Percentiles rank a stretch among this genome's conserved stretches.
Conservation (phyloP, 305 asterid species). For the Plantago coronopus region DNA sequence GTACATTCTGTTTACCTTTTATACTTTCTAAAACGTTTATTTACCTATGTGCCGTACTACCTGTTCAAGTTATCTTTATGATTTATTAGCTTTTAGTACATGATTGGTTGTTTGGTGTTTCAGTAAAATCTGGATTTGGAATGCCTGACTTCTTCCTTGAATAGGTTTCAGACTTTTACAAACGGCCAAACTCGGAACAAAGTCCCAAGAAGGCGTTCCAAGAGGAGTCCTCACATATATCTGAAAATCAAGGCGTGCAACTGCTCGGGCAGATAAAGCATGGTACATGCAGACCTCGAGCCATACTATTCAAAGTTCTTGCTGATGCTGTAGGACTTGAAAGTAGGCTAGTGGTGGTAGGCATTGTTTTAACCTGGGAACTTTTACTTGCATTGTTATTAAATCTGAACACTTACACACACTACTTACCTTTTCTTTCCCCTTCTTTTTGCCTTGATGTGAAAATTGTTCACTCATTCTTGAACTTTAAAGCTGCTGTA, state of each 20-base stretch:
- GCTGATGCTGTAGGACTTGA: conserved; percentile 98
- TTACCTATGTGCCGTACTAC: conserved; percentile 2
- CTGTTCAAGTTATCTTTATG: background rate
- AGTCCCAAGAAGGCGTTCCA: conserved; percentile 65
- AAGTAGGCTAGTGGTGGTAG: conserved; percentile 85
- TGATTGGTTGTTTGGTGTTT: conserved; percentile 20
- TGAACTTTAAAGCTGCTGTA: conserved; percentile 8
- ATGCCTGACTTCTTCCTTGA: conserved; percentile 27
- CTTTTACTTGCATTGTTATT: conserved; percentile 11
- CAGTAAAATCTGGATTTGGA: conserved; percentile 13
- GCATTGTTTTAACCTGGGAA: conserved; percentile 24
- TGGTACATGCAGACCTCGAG: conserved; percentile 92
- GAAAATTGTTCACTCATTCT: conserved; percentile 9
- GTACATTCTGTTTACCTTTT: background rate
- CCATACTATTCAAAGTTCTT: conserved; percentile 91
- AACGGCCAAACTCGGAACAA: conserved; percentile 68
- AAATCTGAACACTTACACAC: conserved; percentile 9
- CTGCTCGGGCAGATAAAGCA: conserved; percentile 90
- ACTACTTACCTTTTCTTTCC: too few species aligned
- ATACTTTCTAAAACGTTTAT: conserved; percentile 1
- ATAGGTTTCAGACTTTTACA: conserved; percentile 86
- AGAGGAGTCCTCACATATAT: conserved; percentile 55
- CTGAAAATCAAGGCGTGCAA: conserved; percentile 70
- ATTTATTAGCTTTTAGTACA: conserved; percentile 17
- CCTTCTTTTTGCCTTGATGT: too few species aligned